Conservation (phyloP, 352 stramenopile genomes). For the Globisporangium irregulare region DNA sequence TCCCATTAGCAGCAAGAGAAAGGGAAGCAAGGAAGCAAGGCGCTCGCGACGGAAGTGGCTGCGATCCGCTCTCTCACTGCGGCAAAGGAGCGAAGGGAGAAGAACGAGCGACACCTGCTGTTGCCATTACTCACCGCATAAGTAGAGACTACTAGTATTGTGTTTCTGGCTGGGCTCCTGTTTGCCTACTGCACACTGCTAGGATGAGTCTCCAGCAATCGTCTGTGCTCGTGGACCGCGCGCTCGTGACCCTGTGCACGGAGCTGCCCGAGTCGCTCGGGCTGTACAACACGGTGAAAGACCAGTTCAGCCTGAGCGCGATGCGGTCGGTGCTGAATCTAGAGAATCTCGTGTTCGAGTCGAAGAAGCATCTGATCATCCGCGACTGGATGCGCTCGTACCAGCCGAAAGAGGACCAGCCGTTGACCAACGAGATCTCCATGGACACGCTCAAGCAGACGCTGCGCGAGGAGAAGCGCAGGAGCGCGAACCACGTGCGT, state of each 20-base stretch:
- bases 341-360: constrained; percentile 47
- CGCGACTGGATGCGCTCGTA: constrained; percentile 78
- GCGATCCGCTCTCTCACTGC: neutral
- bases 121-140: neutral
- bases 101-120: neutral
- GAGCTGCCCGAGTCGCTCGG: constrained; percentile 77
- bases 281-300: constrained; percentile 71
- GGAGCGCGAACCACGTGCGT: constrained; percentile 33
- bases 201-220: constrained; percentile 72
- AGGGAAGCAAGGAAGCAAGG: neutral
- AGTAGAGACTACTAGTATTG: neutral
- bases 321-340: constrained; percentile 54
- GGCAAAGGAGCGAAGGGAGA: neutral
- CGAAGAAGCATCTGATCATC: constrained; percentile 61
- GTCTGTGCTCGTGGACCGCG: constrained; percentile 67
- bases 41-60: neutral
- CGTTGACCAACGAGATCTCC: constrained; percentile 46
- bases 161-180: neutral
- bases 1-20: constrained; percentile 2
- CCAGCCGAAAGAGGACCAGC: constrained; percentile 46
- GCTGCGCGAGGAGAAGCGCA: constrained; percentile 44
- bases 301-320: constrained; percentile 59
- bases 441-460: constrained; percentile 54
- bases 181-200: constrained; percentile 29
- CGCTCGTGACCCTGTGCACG: constrained; percentile 70